Base-by-base conservation (phyloP, 2,329 filamentous ascomycete species). In the Fusarium bactridioides region DNA sequence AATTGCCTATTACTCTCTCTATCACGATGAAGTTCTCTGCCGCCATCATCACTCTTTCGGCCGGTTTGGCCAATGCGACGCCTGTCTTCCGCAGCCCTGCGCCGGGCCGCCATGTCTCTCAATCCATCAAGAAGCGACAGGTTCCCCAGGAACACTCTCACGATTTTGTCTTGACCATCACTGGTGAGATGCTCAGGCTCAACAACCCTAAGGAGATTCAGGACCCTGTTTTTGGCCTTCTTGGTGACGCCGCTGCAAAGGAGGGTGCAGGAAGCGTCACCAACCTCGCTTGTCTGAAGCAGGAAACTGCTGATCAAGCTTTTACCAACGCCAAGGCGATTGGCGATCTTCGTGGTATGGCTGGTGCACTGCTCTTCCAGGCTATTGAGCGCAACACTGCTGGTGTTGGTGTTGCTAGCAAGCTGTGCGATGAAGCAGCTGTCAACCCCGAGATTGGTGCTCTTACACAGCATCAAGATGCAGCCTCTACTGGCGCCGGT, bases 291-390 rank as follows among this genome's bases (percentile, higher is more conserved):
- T 85, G 83, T 63, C 72, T 85, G 59, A 83, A 85, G 77, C 83
- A 85, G 75, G 83, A 83, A 55, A 85, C 84, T 40, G 87, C 88
- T 18, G 88, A 89, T 68, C 87, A 88, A 79, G 87, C 88, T 27
- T 89, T 89, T 79, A 89, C 87, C 78, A 89, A 89, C 70, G 87
- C 87, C 37, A 89, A 89, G 78, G 85, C 78, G 1, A 83, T 82
- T 27, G 81, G 81, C 18, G 86, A 89, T 70, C 80, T 89, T 35
- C 80, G 84, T 7, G 87, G 86, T 53, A 87, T 88, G 87, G 85
- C 85, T 10, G 84, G 82, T 57, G 86, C 87, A 6, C 80, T 89
- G 25, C 83, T 89, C 63, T 89, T 83, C 82, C 86, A 86, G 69
- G 85, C 86, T 21, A 79, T 89, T 37, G 87, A 89, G 82, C 82